These are phyloP conservation scores for Paraphoma chrysanthemicola DNA, from an alignment of 2,329 filamentous ascomycete species.

Conservation along the genomic window DNA sequence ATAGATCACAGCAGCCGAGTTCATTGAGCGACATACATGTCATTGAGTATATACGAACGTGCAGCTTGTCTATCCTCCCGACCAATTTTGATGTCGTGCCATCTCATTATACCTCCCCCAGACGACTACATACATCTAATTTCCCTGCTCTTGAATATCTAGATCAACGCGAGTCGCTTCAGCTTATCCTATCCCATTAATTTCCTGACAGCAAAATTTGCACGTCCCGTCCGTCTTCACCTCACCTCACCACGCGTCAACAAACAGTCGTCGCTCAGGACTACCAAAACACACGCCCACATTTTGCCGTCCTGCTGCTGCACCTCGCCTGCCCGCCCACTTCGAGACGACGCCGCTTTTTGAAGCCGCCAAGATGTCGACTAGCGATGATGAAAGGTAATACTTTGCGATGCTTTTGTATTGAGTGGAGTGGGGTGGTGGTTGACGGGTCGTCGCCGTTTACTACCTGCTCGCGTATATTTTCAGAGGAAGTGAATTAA, in stretches of 20 bases:
- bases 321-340: not conserved
- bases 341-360: too few relatives aligned
- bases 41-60: slow-evolving; percentile 30
- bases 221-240: not conserved
- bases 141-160: not conserved
- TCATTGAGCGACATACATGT: slow-evolving; percentile 21
- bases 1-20: slow-evolving; percentile 7
- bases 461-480: too few relatives aligned
- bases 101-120: not conserved
- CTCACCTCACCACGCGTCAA: not conserved
- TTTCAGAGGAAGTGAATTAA: too few relatives aligned
- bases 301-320: not conserved
- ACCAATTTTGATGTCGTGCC: not conserved
- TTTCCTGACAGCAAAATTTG: not conserved
- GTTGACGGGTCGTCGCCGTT: too few relatives aligned
- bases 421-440: too few relatives aligned
- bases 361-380: too few relatives aligned
- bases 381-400: too few relatives aligned
- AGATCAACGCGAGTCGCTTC: not conserved
- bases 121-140: not conserved
- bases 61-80: not conserved
- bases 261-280: not conserved
- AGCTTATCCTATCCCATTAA: not conserved
- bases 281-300: too few relatives aligned
- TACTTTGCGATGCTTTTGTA: too few relatives aligned